Base-by-base conservation (phyloP, 2,329 filamentous ascomycete species). In the Drechmeria coniospora region DNA sequence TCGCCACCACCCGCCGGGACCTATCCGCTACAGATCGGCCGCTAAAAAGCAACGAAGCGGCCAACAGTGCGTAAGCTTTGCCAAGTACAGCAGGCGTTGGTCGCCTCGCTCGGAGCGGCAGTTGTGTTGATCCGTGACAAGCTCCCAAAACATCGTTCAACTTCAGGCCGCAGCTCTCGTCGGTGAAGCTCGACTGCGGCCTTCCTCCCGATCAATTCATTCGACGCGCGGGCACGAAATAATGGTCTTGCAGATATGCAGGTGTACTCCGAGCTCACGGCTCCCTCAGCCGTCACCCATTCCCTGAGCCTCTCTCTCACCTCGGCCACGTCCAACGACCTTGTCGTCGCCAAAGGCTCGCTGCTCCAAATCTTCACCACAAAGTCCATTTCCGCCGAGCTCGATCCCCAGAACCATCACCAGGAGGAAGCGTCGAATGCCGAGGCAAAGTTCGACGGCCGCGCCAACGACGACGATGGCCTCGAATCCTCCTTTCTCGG, bases 181-280 rank as follows among this genome's bases (percentile, higher is more conserved):
- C n/a, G n/a, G n/a, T n/a, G n/a, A n/a, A n/a, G n/a, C n/a, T n/a
- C n/a, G n/a, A n/a, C n/a, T n/a, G n/a, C n/a, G n/a, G n/a, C n/a
- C n/a, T n/a, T n/a, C n/a, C n/a, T n/a, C n/a, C n/a, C n/a, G n/a
- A n/a, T n/a, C n/a, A n/a, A n/a, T n/a, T n/a, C n/a, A 31, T 38
- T 32, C 37, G 20, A 36, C 28, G 33, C 29, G 21, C 24, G 31
- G 34, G 32, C 32, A 37, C 28, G 37, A 36, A 44, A 50, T 39
- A 44, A 55, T 56, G 54, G 41, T 45, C 37, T 42, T 43, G 49
- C 45, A 37, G 39, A 40, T 26, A 95, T 95, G 87, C 87, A 95
- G 71, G 92, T 83, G 65, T 95, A 95, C 60, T 86, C 83, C 48
- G 90, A 98, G 66, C 67, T 98, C 52, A 75, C 83, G 53, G 80